Conservation (phyloP, 176 grass and related monocot genomes). For the Phoenix roebelenii region DNA sequence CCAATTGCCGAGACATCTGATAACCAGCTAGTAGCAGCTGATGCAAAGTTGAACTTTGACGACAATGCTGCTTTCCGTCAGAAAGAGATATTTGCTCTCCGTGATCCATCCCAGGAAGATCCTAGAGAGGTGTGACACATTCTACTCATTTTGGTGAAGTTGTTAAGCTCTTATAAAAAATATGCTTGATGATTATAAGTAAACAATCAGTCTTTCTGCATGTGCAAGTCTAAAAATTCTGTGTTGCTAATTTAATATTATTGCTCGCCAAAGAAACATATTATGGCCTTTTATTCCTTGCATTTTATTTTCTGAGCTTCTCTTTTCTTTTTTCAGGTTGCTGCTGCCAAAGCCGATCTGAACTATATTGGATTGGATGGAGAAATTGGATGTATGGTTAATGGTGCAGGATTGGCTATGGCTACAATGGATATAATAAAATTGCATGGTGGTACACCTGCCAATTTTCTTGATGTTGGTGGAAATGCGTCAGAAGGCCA, state of each 20-base stretch:
- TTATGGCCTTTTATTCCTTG: no score
- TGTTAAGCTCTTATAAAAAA: no score
- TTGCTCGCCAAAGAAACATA: no score
- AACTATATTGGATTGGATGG: slow-evolving; percentile 99
- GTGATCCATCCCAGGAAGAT: slow-evolving; percentile 97
- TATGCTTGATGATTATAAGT: no score
- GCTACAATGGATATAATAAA: slow-evolving; percentile 99
- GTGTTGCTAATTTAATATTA: no score
- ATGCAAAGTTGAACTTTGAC: slow-evolving; percentile 99
- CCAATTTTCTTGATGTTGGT: slow-evolving; percentile 99
- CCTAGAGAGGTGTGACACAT: slow-evolving; percentile 60
- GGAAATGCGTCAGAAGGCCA: slow-evolving; percentile 95
- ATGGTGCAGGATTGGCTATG: slow-evolving; percentile 98
- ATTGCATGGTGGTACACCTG: slow-evolving; percentile 94
- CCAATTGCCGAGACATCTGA: slow-evolving; percentile 92
- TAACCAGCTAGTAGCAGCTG: slow-evolving; percentile 81
- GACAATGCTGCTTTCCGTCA: slow-evolving; percentile 96
- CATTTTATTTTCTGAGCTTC: neutral
- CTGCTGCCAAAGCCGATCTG: slow-evolving; percentile 91
- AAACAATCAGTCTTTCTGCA: no score
- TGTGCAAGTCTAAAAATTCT: no score
- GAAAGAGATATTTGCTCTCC: slow-evolving; percentile 82
- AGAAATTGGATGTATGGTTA: slow-evolving; percentile 99
- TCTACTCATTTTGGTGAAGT: no score
- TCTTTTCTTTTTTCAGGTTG: slow-evolving; percentile 20